A percentile compares a stretch with the other conserved stretches of the same genome.
phyloP scores from a whole-genome alignment of 768 basidiomycete species.

The Tephrocybe rancida region DNA sequence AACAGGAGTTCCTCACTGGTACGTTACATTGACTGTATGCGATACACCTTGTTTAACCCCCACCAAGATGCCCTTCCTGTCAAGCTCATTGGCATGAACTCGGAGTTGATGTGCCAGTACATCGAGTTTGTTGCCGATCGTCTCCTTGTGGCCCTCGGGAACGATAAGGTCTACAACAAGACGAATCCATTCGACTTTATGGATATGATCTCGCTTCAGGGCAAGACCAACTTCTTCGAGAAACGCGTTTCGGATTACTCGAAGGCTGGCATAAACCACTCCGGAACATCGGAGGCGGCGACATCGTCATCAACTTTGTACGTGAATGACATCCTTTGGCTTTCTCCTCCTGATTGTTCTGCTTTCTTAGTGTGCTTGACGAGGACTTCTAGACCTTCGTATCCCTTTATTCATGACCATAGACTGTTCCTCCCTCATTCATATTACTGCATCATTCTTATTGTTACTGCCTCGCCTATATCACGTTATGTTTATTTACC shows the following conservation, averaged over 20 bases:
- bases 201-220: conserved; percentile 94
- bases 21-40: conserved; percentile 10
- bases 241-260: conserved; percentile 90
- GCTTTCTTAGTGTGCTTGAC: conserved; percentile 16
- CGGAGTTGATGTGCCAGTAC: conserved; percentile 86
- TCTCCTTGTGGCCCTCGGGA: conserved; percentile 82
- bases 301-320: conserved; percentile 16
- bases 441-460: conserved; percentile 3
- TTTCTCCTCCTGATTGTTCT: neutral
- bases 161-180: conserved; percentile 74
- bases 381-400: conserved; percentile 20
- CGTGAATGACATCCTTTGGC: neutral
- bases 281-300: conserved; percentile 15
- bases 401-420: neutral
- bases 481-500: neutral
- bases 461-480: neutral
- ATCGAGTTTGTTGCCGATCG: conserved; percentile 93
- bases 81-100: conserved; percentile 91
- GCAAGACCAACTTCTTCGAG: conserved; percentile 98
- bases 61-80: conserved; percentile 82
- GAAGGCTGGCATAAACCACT: conserved; percentile 61
- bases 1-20: conserved; percentile 87
- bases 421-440: neutral
- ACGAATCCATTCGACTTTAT: conserved; percentile 93
- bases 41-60: neutral